Conservation (phyloP, 768 basidiomycete genomes). For the Xerocomus brunneocitrinus region DNA sequence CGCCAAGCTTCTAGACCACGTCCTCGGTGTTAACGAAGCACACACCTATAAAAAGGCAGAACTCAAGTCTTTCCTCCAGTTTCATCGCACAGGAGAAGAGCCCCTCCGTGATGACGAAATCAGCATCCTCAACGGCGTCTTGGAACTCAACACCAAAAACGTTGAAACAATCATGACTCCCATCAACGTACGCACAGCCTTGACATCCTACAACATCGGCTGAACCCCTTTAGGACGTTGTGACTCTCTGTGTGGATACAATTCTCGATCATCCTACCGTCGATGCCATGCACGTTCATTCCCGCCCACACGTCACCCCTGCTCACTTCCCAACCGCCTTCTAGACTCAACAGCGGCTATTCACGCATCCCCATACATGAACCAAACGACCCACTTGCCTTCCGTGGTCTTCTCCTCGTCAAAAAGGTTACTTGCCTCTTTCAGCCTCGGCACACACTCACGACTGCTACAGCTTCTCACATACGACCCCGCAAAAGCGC, state of each 20-base stretch:
- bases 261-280: conserved; percentile 76
- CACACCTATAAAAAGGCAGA: conserved; percentile 82
- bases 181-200: conserved; percentile 46
- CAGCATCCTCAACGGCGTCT: conserved; percentile 71
- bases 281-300: conserved; percentile 58
- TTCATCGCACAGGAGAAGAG: conserved; percentile 74
- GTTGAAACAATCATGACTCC: conserved; percentile 82
- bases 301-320: background rate
- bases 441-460: background rate
- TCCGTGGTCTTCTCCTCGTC: conserved; percentile 77
- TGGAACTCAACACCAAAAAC: conserved; percentile 72
- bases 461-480: conserved; percentile 59
- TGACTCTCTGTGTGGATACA: conserved; percentile 73
- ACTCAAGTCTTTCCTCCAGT: conserved; percentile 73
- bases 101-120: conserved; percentile 78
- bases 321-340: conserved; percentile 8
- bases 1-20: conserved; percentile 69
- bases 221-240: conserved; percentile 50
- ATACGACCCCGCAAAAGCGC: conserved; percentile 80
- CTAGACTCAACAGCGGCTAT: conserved; percentile 76
- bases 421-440: conserved; percentile 53
- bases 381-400: conserved; percentile 60
- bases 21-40: conserved; percentile 70
- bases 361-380: conserved; percentile 90
- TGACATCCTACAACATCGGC: background rate